Base-by-base conservation (phyloP, 164 flowering plant genomes). In the Aristolochia californica region DNA sequence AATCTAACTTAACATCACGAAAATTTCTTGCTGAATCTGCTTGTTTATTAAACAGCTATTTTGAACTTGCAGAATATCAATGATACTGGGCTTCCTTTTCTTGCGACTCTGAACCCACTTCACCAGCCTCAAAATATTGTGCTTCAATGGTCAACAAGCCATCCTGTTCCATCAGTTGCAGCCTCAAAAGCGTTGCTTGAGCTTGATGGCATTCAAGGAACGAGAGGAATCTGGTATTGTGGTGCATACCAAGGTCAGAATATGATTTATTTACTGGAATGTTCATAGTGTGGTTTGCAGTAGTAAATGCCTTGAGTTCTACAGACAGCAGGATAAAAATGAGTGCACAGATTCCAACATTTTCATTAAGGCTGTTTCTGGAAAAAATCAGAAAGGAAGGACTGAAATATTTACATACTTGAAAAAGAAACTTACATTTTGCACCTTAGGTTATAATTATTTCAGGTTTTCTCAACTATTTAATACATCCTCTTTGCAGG, bases 191-290 rank as follows among this genome's bases (percentile, higher is more conserved):
- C 96, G 63, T 72, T 83, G n/a, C 72, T 71, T 30, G 83, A 80
- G 76, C 80, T 91, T 52, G 58, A 66, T 59, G 53, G 34, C 38
- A 85, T 91, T 62, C 97, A 91, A 76, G 95, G 98, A 54, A 86
- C 75, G 69, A 81, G 96, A 66, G 77, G 88, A 71, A 69, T 91
- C 57, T 91, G 98, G 96, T 91, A 80, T 68, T 91, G 91, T 72
- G 98, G 98, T 57, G 96, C 98, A 56, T 91, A 88, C 71, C 97
- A 88, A 61, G 98, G 98, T 88, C 44, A 71, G 71, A 1, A 17
- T 27, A 62, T 34, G 18, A 18, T 47, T 26, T 61, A 3, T 55
- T 64, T 38, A 40, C 27, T 4, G 50, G 48, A 14, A 0, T 49
- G 7, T 49, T 20, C 53, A 21, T 22, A 12, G 2, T 22, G 14